Evolutionary conservation across 345 rosid genomes (phyloP).

Genomic region (Rhodamnia rubescens): DNA sequence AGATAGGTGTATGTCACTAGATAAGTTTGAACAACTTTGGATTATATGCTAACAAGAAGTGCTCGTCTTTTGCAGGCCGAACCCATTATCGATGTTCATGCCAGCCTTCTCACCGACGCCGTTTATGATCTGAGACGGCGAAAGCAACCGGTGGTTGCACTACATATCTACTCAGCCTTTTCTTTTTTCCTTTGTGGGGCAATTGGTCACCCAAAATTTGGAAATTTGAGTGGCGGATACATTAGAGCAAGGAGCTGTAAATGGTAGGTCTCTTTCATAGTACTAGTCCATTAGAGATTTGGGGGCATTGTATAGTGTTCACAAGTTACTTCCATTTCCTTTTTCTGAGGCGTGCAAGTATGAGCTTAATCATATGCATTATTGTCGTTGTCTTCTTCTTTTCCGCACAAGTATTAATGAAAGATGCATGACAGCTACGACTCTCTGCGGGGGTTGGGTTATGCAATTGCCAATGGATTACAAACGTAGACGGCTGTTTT

Average conservation of each 20-base stretch:
- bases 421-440: neutral
- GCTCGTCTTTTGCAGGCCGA: constrained; percentile 5
- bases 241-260: neutral
- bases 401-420: neutral
- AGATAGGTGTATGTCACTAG: neutral
- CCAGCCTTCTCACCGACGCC: constrained; percentile 23
- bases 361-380: neutral
- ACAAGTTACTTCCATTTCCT: neutral
- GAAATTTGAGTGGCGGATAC: neutral
- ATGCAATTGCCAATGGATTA: neutral
- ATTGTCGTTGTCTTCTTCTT: neutral
- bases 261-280: neutral
- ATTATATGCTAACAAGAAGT: neutral
- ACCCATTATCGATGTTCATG: neutral
- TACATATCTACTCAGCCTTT: neutral
- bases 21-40: neutral
- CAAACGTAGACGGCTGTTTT: neutral
- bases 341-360: neutral
- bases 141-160: neutral
- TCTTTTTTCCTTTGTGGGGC: neutral
- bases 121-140: constrained; percentile 11
- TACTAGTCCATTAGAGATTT: neutral
- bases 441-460: neutral
- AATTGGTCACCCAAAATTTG: neutral
- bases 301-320: neutral